Percentiles rank a stretch among this genome's conserved stretches.
Evolutionary conservation across 2,329 filamentous ascomycete genomes (phyloP).

Genomic region (Colletotrichum zoysiae): DNA sequence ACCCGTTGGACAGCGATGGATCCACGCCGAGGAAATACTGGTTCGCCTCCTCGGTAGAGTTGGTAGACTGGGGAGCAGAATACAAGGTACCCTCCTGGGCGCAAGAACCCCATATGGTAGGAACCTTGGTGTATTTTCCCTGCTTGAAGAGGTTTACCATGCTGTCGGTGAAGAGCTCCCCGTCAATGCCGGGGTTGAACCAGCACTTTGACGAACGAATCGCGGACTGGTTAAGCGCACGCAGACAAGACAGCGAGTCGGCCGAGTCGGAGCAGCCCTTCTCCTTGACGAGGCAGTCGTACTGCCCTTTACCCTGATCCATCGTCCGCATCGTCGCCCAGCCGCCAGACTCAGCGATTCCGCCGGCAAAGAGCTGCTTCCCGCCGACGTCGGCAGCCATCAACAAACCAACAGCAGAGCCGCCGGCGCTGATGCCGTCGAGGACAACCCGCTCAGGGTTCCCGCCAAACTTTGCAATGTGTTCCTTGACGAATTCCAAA

Average conservation of each 20-base stretch:
- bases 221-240: slow-evolving; percentile 41
- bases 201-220: slow-evolving; percentile 45
- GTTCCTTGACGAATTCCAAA: slow-evolving; percentile 75
- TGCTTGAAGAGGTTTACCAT: slow-evolving; percentile 62
- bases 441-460: slow-evolving; percentile 76
- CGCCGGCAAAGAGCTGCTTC: slow-evolving; percentile 64
- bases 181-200: slow-evolving; percentile 62
- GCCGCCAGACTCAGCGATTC: slow-evolving; percentile 64
- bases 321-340: slow-evolving; percentile 60
- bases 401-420: slow-evolving; percentile 72
- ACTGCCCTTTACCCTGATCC: slow-evolving; percentile 60
- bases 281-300: slow-evolving; percentile 58
- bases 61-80: slow-evolving; percentile 47
- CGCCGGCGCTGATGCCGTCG: slow-evolving; percentile 78
- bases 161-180: slow-evolving; percentile 62
- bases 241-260: slow-evolving; percentile 44
- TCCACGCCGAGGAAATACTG: slow-evolving; percentile 52
- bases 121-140: slow-evolving; percentile 66
- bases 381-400: slow-evolving; percentile 67
- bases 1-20: slow-evolving; percentile 49
- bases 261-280: slow-evolving; percentile 43
- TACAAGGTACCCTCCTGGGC: slow-evolving; percentile 55
- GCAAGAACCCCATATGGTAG: slow-evolving; percentile 61
- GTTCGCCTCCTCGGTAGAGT: slow-evolving; percentile 51
- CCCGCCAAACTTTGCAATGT: slow-evolving; percentile 77